Evolutionary conservation across 441 rosid genomes (phyloP).

Genomic region (Brassica hybrid): DNA sequence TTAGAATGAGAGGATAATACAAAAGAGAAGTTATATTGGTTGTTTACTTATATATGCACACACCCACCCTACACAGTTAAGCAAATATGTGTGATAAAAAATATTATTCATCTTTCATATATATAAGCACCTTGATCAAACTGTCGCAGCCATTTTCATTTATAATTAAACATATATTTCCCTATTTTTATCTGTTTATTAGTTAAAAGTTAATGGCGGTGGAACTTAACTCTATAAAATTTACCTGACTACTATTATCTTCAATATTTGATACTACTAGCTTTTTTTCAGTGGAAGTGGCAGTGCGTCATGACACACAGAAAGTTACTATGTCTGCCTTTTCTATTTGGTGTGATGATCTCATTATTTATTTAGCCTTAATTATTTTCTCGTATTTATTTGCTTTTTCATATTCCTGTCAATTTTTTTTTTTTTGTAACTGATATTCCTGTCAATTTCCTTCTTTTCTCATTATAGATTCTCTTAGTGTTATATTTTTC

Average conservation of each 20-base stretch:
- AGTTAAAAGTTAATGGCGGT: slow-evolving; percentile 36
- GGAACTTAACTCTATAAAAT: slow-evolving; percentile 22
- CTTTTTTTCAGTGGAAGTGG: background rate
- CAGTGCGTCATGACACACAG: slow-evolving; percentile 75
- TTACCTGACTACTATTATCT: slow-evolving; percentile 8
- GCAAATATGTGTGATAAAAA: background rate
- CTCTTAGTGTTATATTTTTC: background rate
- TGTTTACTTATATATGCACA: slow-evolving; percentile 39
- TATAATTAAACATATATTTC: background rate
- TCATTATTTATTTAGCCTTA: slow-evolving; percentile 62
- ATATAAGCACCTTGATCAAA: slow-evolving; percentile 41
- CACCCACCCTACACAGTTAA: background rate
- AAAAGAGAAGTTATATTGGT: slow-evolving; percentile 47
- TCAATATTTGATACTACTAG: background rate
- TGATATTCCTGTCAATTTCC: background rate
- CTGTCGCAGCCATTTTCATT: slow-evolving; percentile 36
- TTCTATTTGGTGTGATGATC: slow-evolving; percentile 77
- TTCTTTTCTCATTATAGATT: background rate
- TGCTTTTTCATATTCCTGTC: background rate
- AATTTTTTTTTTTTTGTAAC: too few species aligned
- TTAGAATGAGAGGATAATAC: slow-evolving; percentile 29
- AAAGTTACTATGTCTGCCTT: slow-evolving; percentile 57
- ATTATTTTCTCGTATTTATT: slow-evolving; percentile 46
- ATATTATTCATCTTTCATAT: slow-evolving; percentile 22
- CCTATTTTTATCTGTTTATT: background rate